Conservation (phyloP, 2,329 filamentous ascomycete genomes). For the Fusarium nanum region DNA sequence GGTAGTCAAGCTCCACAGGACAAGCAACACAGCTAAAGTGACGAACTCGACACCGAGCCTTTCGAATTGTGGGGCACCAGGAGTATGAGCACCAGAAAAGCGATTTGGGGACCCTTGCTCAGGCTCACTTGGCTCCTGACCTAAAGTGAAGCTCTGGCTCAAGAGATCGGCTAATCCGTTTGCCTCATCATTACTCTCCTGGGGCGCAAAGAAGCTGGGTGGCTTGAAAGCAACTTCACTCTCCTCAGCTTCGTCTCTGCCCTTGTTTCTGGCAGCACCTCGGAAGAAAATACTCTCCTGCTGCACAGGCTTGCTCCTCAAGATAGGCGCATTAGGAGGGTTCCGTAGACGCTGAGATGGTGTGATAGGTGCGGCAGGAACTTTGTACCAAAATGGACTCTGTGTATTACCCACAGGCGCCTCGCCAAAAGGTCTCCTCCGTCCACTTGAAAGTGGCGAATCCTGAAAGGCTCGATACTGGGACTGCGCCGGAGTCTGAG, state of each 20-base stretch:
- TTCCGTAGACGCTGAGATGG: constrained; percentile 72
- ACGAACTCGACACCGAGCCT: constrained; percentile 38
- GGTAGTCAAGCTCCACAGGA: constrained; percentile 45
- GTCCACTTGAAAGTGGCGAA: constrained; percentile 53
- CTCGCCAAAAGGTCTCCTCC: constrained; percentile 59
- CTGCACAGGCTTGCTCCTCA: constrained; percentile 59
- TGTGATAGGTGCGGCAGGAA: constrained; percentile 76
- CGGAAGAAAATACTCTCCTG: constrained; percentile 65
- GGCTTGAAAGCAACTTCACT: constrained; percentile 63
- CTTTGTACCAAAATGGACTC: constrained; percentile 74
- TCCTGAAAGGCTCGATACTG: constrained; percentile 65
- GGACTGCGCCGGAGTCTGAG: constrained; percentile 51
- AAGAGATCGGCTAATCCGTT: constrained; percentile 59
- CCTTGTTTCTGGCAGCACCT: constrained; percentile 35
- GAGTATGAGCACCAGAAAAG: background rate
- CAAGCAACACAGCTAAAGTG: constrained; percentile 38
- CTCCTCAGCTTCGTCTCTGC: constrained; percentile 22
- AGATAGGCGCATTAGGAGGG: constrained; percentile 66
- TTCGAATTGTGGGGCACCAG: background rate
- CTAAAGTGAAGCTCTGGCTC: constrained; percentile 57
- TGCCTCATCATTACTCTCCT: constrained; percentile 55
- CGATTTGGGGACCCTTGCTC: background rate
- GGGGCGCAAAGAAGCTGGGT: constrained; percentile 69
- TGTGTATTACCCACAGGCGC: constrained; percentile 57
- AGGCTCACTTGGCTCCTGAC: constrained; percentile 43